Evolutionary conservation across 768 basidiomycete genomes (phyloP).

Genomic region (Trametopsis cervina): DNA sequence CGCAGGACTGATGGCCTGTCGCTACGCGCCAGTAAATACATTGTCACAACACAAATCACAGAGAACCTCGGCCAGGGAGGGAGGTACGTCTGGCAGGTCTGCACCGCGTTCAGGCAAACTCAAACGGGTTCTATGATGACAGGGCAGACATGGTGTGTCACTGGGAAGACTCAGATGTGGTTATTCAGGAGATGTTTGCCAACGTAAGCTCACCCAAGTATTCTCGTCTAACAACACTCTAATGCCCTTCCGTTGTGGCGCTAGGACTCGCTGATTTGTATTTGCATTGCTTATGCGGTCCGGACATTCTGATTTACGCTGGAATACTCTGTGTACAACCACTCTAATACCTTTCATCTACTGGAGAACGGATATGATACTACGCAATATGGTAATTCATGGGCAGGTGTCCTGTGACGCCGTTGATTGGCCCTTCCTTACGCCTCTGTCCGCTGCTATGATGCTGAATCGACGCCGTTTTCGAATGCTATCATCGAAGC

Average conservation of each 20-base stretch:
- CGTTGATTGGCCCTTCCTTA: too few relatives aligned
- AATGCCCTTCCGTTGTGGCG: slow-evolving; percentile 4
- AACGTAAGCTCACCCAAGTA: slow-evolving; percentile 45
- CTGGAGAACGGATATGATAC: too few relatives aligned
- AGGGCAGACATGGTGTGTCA: slow-evolving; percentile 82
- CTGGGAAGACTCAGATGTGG: slow-evolving; percentile 81
- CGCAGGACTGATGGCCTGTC: slow-evolving; percentile 4
- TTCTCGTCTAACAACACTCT: not conserved
- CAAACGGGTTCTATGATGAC: not conserved
- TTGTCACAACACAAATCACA: slow-evolving; percentile 78
- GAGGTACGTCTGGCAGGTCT: slow-evolving; percentile 43
- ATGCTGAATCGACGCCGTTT: too few relatives aligned
- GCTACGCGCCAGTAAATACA: slow-evolving; percentile 73
- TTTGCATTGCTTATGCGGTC: slow-evolving; percentile 56
- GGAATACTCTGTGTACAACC: not conserved
- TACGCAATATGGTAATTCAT: too few relatives aligned
- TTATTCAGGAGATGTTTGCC: slow-evolving; percentile 70
- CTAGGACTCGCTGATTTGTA: slow-evolving; percentile 68
- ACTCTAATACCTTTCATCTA: too few relatives aligned
- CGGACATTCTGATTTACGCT: slow-evolving; percentile 32
- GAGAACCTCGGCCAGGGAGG: slow-evolving; percentile 84
- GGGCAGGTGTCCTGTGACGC: too few relatives aligned
- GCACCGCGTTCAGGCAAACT: not conserved
- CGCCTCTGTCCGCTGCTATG: too few relatives aligned
- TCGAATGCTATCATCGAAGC: too few relatives aligned